Percentiles rank a stretch among this genome's conserved stretches.
Evolutionary conservation across 139 green algal species (phyloP).

Genomic region (Monoraphidium neglectum): DNA sequence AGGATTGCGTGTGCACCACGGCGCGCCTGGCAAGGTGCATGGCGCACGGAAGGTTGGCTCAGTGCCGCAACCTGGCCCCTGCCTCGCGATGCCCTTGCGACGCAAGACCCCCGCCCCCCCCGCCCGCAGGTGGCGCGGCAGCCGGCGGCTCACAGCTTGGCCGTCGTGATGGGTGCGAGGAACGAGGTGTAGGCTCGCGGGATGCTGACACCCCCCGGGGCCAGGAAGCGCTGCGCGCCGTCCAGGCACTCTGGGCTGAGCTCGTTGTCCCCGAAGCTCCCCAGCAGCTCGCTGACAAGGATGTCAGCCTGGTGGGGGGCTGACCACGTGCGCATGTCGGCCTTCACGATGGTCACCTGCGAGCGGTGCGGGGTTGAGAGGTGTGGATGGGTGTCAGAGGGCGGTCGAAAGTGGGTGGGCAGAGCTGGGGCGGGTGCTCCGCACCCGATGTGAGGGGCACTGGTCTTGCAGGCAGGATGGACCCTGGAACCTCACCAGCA

Average conservation of each 20-base stretch:
- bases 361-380: background rate
- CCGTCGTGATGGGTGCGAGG: slow-evolving; percentile 77
- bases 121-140: too few relatives aligned
- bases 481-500: too few relatives aligned
- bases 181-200: slow-evolving; percentile 79
- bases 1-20: background rate
- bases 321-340: slow-evolving; percentile 89
- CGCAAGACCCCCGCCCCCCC: background rate
- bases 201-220: slow-evolving; percentile 71
- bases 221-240: slow-evolving; percentile 87
- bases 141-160: slow-evolving; percentile 88
- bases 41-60: too few relatives aligned
- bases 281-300: slow-evolving; percentile 93
- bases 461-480: too few relatives aligned
- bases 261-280: slow-evolving; percentile 99
- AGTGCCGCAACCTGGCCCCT: too few relatives aligned
- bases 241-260: slow-evolving; percentile 88
- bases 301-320: slow-evolving; percentile 79
- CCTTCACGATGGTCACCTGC: slow-evolving; percentile 63
- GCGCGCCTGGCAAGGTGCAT: too few relatives aligned
- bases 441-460: too few relatives aligned
- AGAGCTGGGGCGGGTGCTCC: background rate
- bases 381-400: background rate
- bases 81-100: background rate
- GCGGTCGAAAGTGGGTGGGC: background rate